A percentile compares a stretch with the other conserved stretches of the same genome.
Evolutionary conservation across 129 eudicot species (phyloP).

Genomic region (Escallonia herrerae): DNA sequence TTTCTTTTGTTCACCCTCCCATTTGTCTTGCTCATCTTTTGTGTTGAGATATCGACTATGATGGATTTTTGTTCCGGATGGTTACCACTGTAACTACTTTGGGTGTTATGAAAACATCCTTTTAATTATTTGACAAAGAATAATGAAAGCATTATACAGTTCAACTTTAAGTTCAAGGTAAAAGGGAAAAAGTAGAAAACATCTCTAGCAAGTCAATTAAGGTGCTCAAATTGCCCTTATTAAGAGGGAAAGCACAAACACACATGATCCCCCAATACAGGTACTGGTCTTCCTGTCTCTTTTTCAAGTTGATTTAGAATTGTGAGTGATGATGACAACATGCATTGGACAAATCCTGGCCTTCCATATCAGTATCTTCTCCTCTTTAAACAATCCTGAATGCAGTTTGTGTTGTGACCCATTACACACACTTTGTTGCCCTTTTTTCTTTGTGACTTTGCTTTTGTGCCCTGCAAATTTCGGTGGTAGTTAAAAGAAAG

Average conservation of each 20-base stretch:
- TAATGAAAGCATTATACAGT: not conserved
- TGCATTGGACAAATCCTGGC: slow-evolving; percentile 4
- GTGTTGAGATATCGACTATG: too few relatives aligned
- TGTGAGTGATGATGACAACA: slow-evolving; percentile 6
- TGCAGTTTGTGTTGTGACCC: slow-evolving; percentile 9
- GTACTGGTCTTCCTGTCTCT: not conserved
- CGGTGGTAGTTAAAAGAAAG: not conserved
- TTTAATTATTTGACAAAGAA: too few relatives aligned
- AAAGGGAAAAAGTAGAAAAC: not conserved
- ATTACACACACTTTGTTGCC: not conserved
- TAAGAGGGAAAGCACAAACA: slow-evolving; percentile 20
- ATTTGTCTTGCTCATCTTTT: too few relatives aligned
- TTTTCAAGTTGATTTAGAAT: not conserved
- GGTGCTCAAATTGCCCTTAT: slow-evolving; percentile 22
- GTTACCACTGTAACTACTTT: too few relatives aligned
- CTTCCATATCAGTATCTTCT: not conserved
- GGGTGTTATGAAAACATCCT: too few relatives aligned
- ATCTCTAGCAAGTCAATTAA: slow-evolving; percentile 17
- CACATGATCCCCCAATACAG: slow-evolving; percentile 1
- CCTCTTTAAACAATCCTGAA: not conserved
- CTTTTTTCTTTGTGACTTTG: not conserved
- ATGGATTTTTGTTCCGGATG: too few relatives aligned
- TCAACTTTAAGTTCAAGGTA: not conserved
- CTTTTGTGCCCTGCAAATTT: slow-evolving; percentile 2
- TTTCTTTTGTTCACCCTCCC: too few relatives aligned